These are phyloP conservation scores for Lichtheimia corymbifera DNA, from an alignment of 371 early-diverging fungal species.

Conservation along the genomic window DNA sequence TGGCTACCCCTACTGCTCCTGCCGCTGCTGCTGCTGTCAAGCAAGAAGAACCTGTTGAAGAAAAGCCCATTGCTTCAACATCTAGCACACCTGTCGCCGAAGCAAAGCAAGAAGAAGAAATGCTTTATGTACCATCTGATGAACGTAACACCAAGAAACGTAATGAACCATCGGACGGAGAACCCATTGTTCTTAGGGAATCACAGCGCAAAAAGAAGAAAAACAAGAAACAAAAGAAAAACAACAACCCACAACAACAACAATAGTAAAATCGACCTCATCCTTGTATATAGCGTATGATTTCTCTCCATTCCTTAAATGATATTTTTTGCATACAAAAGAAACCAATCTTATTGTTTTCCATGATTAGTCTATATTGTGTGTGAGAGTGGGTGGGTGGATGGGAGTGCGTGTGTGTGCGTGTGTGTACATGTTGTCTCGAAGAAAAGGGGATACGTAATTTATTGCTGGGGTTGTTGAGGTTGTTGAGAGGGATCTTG, in stretches of 20 bases:
- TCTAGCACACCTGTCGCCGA: constrained; percentile 16
- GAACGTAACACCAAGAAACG: constrained; percentile 33
- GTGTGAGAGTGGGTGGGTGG: too few relatives aligned
- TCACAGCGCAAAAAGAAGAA: constrained; percentile 12
- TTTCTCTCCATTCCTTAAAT: neutral
- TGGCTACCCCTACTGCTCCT: neutral
- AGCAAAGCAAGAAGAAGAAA: constrained; percentile 18
- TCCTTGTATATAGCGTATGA: too few relatives aligned
- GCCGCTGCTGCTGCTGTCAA: neutral
- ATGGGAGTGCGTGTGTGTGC: too few relatives aligned
- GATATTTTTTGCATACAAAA: neutral
- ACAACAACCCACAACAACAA: neutral
- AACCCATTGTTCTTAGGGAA: constrained; percentile 10
- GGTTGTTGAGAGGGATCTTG: neutral
- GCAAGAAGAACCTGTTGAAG: neutral
- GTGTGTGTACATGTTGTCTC: too few relatives aligned
- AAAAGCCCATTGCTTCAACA: neutral
- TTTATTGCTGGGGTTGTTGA: neutral
- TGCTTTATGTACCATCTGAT: constrained; percentile 33
- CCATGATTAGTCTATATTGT: too few relatives aligned
- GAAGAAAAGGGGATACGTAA: neutral
- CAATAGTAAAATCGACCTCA: too few relatives aligned
- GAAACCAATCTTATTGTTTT: neutral
- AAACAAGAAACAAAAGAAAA: constrained; percentile 11
- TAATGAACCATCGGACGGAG: neutral